Evolutionary conservation across 208 protist species (phyloP).

Genomic region (Crithidia expoeki): DNA sequence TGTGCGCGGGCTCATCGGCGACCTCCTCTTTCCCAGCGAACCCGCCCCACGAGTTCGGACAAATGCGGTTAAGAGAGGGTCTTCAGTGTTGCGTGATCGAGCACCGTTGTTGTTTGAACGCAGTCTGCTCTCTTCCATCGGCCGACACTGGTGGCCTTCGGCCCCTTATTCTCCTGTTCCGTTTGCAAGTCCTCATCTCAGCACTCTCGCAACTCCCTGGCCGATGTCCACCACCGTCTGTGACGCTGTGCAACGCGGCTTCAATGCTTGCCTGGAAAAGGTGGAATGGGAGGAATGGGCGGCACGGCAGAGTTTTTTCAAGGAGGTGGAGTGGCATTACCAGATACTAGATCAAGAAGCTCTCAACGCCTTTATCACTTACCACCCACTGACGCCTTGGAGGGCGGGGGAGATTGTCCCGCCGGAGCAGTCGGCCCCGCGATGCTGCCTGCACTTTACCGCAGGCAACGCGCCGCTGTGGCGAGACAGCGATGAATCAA

Average conservation of each 20-base stretch:
- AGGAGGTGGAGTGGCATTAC: constrained; percentile 29
- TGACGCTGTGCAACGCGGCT: constrained; percentile 24
- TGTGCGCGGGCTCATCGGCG: constrained; percentile 50
- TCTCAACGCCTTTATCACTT: constrained; percentile 10
- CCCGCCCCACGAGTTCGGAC: background rate
- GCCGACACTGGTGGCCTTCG: constrained; percentile 15
- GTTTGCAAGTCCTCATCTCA: no score
- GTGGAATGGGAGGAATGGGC: constrained; percentile 19
- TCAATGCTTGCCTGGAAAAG: constrained; percentile 8
- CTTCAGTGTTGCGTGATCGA: constrained; percentile 5
- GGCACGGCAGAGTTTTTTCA: constrained; percentile 7
- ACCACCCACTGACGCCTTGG: constrained; percentile 1
- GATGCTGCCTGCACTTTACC: constrained; percentile 6
- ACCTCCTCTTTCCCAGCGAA: constrained; percentile 39
- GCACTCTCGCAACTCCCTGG: constrained; percentile 9
- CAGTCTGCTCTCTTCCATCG: constrained; percentile 22
- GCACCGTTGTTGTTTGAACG: constrained; percentile 7
- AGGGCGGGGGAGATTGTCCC: background rate
- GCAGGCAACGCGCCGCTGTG: constrained; percentile 13
- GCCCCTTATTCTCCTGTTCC: no score
- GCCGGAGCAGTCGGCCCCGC: background rate
- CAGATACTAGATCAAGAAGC: constrained; percentile 16
- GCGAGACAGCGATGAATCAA: constrained; percentile 9
- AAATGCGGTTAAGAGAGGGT: background rate
- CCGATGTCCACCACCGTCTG: constrained; percentile 17